phyloP scores from a whole-genome alignment of 495 filamentous ascomycete genomes.

The Daldinia loculata region DNA sequence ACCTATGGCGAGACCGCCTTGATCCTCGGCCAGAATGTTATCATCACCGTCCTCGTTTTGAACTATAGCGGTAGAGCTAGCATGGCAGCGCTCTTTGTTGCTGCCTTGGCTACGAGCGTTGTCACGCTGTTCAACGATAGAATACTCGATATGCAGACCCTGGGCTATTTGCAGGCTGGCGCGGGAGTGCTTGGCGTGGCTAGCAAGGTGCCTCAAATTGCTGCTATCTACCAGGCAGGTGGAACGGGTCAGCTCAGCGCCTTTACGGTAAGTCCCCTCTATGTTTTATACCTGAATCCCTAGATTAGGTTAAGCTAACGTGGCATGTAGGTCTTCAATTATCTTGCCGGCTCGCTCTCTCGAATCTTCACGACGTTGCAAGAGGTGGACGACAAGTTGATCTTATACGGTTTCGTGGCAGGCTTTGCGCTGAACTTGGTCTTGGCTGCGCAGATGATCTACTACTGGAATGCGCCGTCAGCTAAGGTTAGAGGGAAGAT shows the following conservation, averaged over 20 bases:
- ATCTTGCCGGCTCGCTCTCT: slow-evolving; percentile 87
- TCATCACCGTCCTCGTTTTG: slow-evolving; percentile 84
- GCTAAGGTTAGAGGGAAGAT: slow-evolving; percentile 62
- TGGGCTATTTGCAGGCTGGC: slow-evolving; percentile 83
- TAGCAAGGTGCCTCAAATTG: slow-evolving; percentile 93
- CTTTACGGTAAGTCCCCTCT: slow-evolving; percentile 76
- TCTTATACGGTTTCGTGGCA: slow-evolving; percentile 90
- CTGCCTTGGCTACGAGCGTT: slow-evolving; percentile 70
- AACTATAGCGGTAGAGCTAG: slow-evolving; percentile 71
- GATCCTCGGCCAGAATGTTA: slow-evolving; percentile 89
- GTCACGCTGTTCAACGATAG: slow-evolving; percentile 73
- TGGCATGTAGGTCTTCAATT: slow-evolving; percentile 86
- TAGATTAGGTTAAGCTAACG: slow-evolving; percentile 23
- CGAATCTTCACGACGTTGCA: slow-evolving; percentile 97
- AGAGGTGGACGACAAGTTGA: slow-evolving; percentile 94
- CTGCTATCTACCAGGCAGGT: slow-evolving; percentile 80
- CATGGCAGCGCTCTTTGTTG: slow-evolving; percentile 77
- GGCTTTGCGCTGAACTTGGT: slow-evolving; percentile 88
- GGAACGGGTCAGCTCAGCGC: slow-evolving; percentile 95
- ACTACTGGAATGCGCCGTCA: slow-evolving; percentile 88
- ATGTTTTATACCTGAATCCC: neutral
- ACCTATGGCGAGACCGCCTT: slow-evolving; percentile 94
- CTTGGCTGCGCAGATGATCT: slow-evolving; percentile 89
- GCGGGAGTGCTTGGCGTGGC: slow-evolving; percentile 83
- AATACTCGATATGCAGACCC: slow-evolving; percentile 71